These are phyloP conservation scores for Penicillium sp. DNA, from an alignment of 2,329 filamentous ascomycete species.

Conservation along the genomic window DNA sequence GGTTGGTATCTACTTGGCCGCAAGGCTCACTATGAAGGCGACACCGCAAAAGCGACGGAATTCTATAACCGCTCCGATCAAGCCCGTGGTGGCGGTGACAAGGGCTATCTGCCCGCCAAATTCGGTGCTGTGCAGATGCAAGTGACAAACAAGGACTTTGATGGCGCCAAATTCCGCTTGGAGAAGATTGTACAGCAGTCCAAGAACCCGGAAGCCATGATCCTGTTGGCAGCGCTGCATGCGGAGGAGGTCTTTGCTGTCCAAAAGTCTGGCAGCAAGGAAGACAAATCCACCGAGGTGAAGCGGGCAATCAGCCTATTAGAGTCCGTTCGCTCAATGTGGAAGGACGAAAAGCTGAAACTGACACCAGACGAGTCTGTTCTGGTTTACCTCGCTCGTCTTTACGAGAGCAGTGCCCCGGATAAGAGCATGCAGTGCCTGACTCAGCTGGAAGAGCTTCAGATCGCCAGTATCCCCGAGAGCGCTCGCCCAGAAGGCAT, in stretches of 20 bases:
- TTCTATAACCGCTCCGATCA: slow-evolving; percentile 89
- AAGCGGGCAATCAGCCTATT: slow-evolving; percentile 82
- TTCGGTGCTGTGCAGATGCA: slow-evolving; percentile 89
- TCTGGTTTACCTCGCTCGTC: slow-evolving; percentile 79
- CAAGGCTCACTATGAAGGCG: slow-evolving; percentile 79
- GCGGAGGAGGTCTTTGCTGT: slow-evolving; percentile 88
- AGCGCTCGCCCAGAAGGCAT: slow-evolving; percentile 59
- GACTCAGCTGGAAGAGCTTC: slow-evolving; percentile 84
- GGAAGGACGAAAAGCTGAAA: slow-evolving; percentile 90
- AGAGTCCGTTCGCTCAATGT: slow-evolving; percentile 76
- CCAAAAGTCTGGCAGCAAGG: slow-evolving; percentile 71
- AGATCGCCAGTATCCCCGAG: slow-evolving; percentile 69
- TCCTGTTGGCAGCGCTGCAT: slow-evolving; percentile 81
- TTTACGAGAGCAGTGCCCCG: slow-evolving; percentile 80
- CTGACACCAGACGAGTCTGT: slow-evolving; percentile 77
- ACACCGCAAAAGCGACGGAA: slow-evolving; percentile 69
- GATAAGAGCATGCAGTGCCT: slow-evolving; percentile 91
- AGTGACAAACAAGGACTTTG: slow-evolving; percentile 74
- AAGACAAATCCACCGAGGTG: slow-evolving; percentile 78
- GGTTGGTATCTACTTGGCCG: slow-evolving; percentile 93
- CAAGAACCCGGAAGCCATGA: slow-evolving; percentile 82
- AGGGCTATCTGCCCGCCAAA: slow-evolving; percentile 87
- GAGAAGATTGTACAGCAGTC: slow-evolving; percentile 91
- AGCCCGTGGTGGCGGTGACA: slow-evolving; percentile 83
- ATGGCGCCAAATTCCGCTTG: slow-evolving; percentile 85